phyloP scores from a whole-genome alignment of 2,329 filamentous ascomycete genomes.

The Sclerotinia minor region DNA sequence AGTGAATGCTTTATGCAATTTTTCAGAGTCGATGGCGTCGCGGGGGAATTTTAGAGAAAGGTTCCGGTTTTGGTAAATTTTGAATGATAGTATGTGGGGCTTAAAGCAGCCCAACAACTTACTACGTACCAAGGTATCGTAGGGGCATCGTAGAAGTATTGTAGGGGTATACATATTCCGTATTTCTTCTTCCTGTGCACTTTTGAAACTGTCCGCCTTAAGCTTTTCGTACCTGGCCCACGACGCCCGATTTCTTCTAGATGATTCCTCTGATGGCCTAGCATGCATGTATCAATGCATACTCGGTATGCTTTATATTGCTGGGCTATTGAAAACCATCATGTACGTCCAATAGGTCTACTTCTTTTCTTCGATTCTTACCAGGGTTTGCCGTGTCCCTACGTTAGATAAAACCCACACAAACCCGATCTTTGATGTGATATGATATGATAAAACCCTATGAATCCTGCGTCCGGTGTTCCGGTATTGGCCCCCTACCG shows the following conservation, averaged over 20 bases:
- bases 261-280: not conserved
- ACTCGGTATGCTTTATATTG: too few relatives aligned
- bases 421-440: constrained; percentile 3
- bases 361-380: too few relatives aligned
- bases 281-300: too few relatives aligned
- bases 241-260: not conserved
- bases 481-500: not conserved
- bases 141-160: not conserved
- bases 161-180: too few relatives aligned
- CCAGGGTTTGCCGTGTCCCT: not conserved
- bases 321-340: not conserved
- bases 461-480: not conserved
- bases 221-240: not conserved
- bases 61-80: constrained; percentile 9
- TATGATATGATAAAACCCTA: not conserved
- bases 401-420: not conserved
- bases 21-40: constrained; percentile 10
- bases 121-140: too few relatives aligned
- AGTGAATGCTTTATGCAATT: constrained; percentile 24
- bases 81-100: not conserved
- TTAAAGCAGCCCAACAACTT: too few relatives aligned
- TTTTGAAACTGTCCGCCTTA: not conserved
- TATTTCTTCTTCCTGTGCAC: not conserved
- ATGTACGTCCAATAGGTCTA: not conserved
- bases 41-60: not conserved